phyloP scores from a whole-genome alignment of 306 rosid species.

The Ziziphus jujuba region DNA sequence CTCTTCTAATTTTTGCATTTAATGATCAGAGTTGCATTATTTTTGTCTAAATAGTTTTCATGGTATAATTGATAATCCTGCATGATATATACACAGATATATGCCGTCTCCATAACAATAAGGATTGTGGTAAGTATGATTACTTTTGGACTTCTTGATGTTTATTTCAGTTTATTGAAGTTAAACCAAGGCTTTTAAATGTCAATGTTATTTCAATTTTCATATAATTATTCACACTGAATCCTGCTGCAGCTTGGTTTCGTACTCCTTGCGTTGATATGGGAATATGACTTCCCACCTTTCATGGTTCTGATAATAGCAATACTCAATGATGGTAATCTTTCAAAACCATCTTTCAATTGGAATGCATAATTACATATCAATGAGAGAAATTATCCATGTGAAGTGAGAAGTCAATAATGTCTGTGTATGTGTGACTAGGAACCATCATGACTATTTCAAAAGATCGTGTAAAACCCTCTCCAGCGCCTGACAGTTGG shows the following conservation, averaged over 20 bases:
- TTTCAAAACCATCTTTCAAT: constrained; percentile 3
- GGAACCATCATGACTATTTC: constrained; percentile 93
- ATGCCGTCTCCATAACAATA: constrained; percentile 87
- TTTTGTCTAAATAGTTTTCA: constrained; percentile 5
- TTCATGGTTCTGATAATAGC: constrained; percentile 91
- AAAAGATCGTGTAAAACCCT: constrained; percentile 80
- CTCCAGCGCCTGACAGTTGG: constrained; percentile 90
- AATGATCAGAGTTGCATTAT: background rate
- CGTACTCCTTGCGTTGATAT: constrained; percentile 75
- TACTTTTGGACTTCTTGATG: constrained; percentile 10
- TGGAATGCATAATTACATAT: too few species aligned
- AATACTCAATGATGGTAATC: constrained; percentile 83
- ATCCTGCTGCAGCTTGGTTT: constrained; percentile 77
- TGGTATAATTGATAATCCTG: constrained; percentile 15
- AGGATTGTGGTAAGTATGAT: constrained; percentile 74
- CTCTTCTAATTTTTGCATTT: constrained; percentile 19
- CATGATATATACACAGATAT: constrained; percentile 58
- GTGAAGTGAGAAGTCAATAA: constrained; percentile 8
- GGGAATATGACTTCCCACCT: constrained; percentile 92
- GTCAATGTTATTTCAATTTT: constrained; percentile 17
- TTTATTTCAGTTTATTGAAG: constrained; percentile 9
- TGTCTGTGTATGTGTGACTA: constrained; percentile 19
- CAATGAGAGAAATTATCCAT: background rate
- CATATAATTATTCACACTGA: constrained; percentile 12
- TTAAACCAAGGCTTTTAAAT: background rate